Evolutionary conservation across 768 basidiomycete species (phyloP), one percentile per base, ranked within the genome.

Genomic region (Rhizopogon sp.): DNA sequence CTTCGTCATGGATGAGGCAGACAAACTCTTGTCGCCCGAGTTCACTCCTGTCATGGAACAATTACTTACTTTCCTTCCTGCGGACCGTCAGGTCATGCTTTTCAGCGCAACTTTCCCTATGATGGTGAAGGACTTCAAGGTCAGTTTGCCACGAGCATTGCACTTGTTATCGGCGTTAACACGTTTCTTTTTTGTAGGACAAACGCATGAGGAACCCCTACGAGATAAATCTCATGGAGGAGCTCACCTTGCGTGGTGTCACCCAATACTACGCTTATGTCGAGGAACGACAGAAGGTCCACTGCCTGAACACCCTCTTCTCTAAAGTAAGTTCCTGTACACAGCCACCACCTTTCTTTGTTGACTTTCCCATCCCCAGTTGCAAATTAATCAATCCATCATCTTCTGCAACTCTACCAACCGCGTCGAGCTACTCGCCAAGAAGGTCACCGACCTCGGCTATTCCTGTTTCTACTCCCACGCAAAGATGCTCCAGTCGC

Each of bases 401-500:
- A 99, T 99, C 69, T 99, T 99, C 76, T 99, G 96, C 76, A 99
- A 99, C 80, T 98, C 96, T 60, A 99, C 96, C 66, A 97, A 98
- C 79, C 93, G 96, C 56, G 96, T 99, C 76, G 96, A 99, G 75
- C 88, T 99, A 46, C 82, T 99, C 63, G 96, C 96, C 58, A 98
- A 98, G 78, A 99, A 99, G 76, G 93, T 99, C 64, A 99, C 96
- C 11, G 97, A 99, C 67, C 87, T 98, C 52, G 96, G 96, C 60
- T 99, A 98, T 71, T 99, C 96, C 43, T 99, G 96, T 79, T 99
- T 99, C 85, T 99, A 97, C 80, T 98, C 96, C 50, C 96, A 99
- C 71, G 96, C 96, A 52, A 96, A 95, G 77, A 99, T 99, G 96
- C 85, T 98, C 13, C 96, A 99, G 75, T 88, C 90, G 33, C 93